Evolutionary conservation across 257 asterid genomes (phyloP).

Genomic region (Thymus mandschuricus): DNA sequence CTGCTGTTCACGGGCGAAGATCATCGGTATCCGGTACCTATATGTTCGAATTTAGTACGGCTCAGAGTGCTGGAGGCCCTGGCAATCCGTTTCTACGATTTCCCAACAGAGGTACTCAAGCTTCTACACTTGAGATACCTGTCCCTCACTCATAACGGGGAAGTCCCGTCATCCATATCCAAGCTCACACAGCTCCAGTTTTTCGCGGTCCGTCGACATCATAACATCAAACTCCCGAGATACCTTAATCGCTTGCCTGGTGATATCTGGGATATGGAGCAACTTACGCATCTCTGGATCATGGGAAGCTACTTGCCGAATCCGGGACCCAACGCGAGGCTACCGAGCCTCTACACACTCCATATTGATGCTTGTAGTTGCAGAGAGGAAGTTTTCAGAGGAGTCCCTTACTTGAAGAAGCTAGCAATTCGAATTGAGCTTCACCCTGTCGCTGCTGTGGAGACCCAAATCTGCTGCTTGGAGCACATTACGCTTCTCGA

Average conservation of each 20-base stretch:
- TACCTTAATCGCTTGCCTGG: not conserved
- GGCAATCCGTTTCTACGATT: slow-evolving; percentile 2
- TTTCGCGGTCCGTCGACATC: not conserved
- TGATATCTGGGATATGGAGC: not conserved
- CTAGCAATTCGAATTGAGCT: not conserved
- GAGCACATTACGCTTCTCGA: too few species aligned
- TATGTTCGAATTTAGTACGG: not conserved
- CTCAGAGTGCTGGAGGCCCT: not conserved
- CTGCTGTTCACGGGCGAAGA: not conserved
- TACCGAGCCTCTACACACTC: not conserved
- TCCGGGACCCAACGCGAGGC: not conserved
- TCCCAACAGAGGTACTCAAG: not conserved
- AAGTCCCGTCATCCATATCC: not conserved
- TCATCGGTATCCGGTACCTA: not conserved
- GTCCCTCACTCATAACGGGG: not conserved
- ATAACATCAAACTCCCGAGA: not conserved
- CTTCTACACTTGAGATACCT: not conserved
- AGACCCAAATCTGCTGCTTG: too few species aligned
- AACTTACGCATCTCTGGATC: not conserved
- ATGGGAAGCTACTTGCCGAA: not conserved
- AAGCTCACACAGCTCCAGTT: not conserved
- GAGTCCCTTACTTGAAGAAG: not conserved
- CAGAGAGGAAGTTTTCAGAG: not conserved
- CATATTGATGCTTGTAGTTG: not conserved
- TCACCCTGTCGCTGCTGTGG: not conserved